Percentiles rank a stretch among this genome's conserved stretches.
Conservation (phyloP, 768 basidiomycete genomes). For the Pisolithus microcarpus region DNA sequence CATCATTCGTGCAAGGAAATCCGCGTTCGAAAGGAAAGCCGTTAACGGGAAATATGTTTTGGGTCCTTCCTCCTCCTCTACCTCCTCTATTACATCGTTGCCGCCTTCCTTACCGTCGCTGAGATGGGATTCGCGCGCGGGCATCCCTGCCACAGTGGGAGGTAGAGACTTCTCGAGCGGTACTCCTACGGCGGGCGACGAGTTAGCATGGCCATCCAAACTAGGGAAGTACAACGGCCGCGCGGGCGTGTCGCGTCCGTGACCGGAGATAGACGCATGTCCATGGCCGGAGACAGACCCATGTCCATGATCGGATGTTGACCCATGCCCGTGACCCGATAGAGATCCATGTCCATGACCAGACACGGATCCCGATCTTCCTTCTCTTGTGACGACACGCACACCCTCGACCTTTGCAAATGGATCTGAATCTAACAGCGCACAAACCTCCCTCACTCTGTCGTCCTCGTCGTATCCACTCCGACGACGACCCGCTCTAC, state of each 20-base stretch:
- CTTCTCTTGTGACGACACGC: slow-evolving; percentile 29
- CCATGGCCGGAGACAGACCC: slow-evolving; percentile 4
- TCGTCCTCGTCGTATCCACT: neutral
- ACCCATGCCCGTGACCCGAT: neutral
- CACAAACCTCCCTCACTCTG: slow-evolving; percentile 5
- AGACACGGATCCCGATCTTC: neutral
- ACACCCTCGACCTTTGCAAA: slow-evolving; percentile 53
- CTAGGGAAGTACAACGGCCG: neutral
- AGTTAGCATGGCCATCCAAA: neutral
- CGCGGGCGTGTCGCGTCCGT: neutral
- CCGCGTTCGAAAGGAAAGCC: slow-evolving; percentile 47
- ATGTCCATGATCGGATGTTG: too few relatives aligned
- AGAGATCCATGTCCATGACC: neutral
- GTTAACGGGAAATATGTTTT: slow-evolving; percentile 42
- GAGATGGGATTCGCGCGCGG: slow-evolving; percentile 4
- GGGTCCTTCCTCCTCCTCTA: slow-evolving; percentile 16
- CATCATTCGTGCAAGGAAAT: slow-evolving; percentile 50
- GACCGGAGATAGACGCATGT: slow-evolving; percentile 1
- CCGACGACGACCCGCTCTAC: neutral
- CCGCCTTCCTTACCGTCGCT: slow-evolving; percentile 7
- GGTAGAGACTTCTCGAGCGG: slow-evolving; percentile 36
- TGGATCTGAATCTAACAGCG: slow-evolving; percentile 30
- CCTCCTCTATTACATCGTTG: slow-evolving; percentile 15
- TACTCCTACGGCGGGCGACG: slow-evolving; percentile 16
- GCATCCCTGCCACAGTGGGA: slow-evolving; percentile 25